Base-by-base conservation (phyloP, 2,329 filamentous ascomycete genomes). In the Alternaria panax region DNA sequence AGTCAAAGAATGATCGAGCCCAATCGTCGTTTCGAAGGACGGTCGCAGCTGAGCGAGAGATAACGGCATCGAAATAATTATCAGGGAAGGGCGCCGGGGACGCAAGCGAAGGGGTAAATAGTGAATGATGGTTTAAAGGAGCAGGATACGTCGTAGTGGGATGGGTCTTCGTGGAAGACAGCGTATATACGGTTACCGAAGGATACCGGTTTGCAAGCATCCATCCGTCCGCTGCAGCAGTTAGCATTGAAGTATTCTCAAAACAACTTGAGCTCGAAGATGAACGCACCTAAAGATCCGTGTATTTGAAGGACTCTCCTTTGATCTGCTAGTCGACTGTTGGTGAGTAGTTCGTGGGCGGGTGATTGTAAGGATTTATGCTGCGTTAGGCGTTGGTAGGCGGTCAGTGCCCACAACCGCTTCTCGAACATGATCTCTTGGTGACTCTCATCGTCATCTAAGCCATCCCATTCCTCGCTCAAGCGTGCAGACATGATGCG, bases 361-460 rank as follows among this genome's bases (percentile, higher is more conserved):
- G 70, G 70, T 12, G 67, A 70, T 36, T 71, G 70, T 2, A 72
- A 51, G 4, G 69, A 68, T 46, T 72, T 72, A 42, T 71, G 67
- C 41, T 72, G 68, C 8, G 70, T 72, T 27, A 72, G 53, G 34
- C 70, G 68, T 41, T 69, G 69, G 40, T 71, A 72, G 2, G 69
- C 70, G 11, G 66, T 68, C 30, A 72, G 30, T 22, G 69, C 68
- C 70, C 70, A 72, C 4, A 72, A 63, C n/a, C 70, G 62, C 46
- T 72, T 70, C 50, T 72, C 70, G 27, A 72, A 72, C 36, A 69
- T 32, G 45, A 72, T 64, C 41, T 72, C 70, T 41, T 69, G 67
- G 22, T 60, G 64, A 41, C 68, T 71, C 24, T 71, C 67, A 27
- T 72, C 70, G 24, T 71, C 69, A 7, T 68, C 67, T 14, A 72